Base-by-base conservation (phyloP, 1,284 basidiomycete species). In the Sphagnurus paluster region DNA sequence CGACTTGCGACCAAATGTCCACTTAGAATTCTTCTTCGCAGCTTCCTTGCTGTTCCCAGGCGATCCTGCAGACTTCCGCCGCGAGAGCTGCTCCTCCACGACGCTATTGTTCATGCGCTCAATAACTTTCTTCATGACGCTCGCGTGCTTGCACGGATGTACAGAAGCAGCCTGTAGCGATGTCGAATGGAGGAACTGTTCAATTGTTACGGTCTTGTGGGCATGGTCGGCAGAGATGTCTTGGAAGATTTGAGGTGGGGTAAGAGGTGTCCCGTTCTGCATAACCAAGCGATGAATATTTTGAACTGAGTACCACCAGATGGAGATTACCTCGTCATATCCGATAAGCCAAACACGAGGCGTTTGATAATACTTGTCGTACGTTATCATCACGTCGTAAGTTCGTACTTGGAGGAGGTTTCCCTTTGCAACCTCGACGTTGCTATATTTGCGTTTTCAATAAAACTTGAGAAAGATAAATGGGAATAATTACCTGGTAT, bases 81-180 rank as follows among this genome's bases (percentile, higher is more conserved):
- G 73, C 28, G 79, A 76, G 42, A 84, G 76, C 63, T 90, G 87
- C 64, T 89, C 84, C 48, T 86, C 88, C 37, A 88, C 79, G 34
- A 91, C 84, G 52, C 83, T 84, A 65, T 85, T 84, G 67, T 98
- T 97, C 94, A 99, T 98, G 45, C 95, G 80, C 67, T 98, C 95
- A 61, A 99, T 98, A 55, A 99, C 93, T 69, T 98, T 99, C 79
- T 97, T 98, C 97, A 99, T 99, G 44, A 99, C 97, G 64, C 86
- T 93, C 0, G 95, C 93, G 65, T 99, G 96, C 67, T 98, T 98
- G 82, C 96, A 99, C 1, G 96, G 96, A 64, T 99, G 96, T 8
- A 99, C 95, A 0, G 87, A 90, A 0, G 91, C 94, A 6, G 87
- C 84, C 66, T 95, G 87, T 46, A 93, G 77, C 21, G 87, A 83